phyloP scores from a whole-genome alignment of 164 flowering plant genomes.

The Tetracentron sinense region DNA sequence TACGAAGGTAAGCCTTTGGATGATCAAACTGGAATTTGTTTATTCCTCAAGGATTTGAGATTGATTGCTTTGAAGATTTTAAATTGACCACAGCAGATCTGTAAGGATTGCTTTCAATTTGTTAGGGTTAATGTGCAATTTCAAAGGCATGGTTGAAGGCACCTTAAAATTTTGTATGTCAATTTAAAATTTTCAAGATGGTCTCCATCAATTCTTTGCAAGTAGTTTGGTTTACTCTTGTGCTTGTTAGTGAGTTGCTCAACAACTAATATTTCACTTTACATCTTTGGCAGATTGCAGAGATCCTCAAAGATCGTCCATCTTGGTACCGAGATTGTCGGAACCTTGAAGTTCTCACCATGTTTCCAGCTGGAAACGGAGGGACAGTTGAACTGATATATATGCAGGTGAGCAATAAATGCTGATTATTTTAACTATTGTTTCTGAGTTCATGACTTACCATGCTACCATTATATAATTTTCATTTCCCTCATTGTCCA shows the following conservation, averaged over 20 bases:
- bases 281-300: conserved; percentile 60
- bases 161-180: too few species aligned
- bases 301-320: conserved; percentile 94
- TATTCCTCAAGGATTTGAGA: not conserved
- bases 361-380: conserved; percentile 85
- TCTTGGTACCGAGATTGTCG: conserved; percentile 98
- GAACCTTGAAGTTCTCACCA: conserved; percentile 78
- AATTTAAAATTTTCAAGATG: too few species aligned
- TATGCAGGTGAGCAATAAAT: conserved; percentile 85
- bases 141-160: too few species aligned
- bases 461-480: not conserved
- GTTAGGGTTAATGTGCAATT: too few species aligned
- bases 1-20: conserved; percentile 43
- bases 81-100: not conserved
- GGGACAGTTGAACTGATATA: conserved; percentile 87
- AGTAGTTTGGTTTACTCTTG: too few species aligned
- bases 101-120: too few species aligned
- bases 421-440: too few species aligned
- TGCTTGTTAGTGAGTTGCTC: too few species aligned
- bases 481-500: not conserved
- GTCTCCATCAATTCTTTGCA: too few species aligned
- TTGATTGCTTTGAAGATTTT: not conserved
- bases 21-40: not conserved
- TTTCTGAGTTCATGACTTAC: too few species aligned
- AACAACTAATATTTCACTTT: not conserved